phyloP scores from a whole-genome alignment of 331 rosid genomes.

The Pyrus hybrid region DNA sequence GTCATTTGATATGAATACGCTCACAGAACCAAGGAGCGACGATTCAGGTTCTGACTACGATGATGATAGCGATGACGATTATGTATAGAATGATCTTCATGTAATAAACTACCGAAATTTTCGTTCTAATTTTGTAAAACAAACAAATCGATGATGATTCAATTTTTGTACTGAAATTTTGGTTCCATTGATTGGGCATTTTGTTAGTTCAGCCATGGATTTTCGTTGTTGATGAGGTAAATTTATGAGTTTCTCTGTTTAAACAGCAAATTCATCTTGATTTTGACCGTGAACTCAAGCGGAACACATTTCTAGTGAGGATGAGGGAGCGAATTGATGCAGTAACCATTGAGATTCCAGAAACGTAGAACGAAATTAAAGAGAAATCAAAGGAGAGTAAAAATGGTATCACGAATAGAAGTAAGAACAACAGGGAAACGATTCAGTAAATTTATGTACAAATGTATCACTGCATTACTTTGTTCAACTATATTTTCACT shows the following conservation, averaged over 20 bases:
- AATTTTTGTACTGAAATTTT: too few relatives aligned
- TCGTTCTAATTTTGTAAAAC: too few relatives aligned
- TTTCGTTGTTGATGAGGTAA: neutral
- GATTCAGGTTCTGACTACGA: constrained; percentile 68
- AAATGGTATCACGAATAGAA: too few relatives aligned
- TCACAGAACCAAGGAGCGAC: constrained; percentile 55
- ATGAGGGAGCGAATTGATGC: neutral
- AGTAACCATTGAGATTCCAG: neutral
- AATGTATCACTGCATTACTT: neutral
- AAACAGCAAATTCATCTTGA: neutral
- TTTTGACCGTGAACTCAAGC: neutral
- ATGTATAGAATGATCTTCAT: constrained; percentile 40
- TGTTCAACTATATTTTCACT: neutral
- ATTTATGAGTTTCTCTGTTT: neutral
- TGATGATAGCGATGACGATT: constrained; percentile 37
- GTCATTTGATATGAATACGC: constrained; percentile 64
- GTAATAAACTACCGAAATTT: too few relatives aligned
- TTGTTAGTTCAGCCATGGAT: too few relatives aligned
- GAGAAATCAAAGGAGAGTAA: too few relatives aligned
- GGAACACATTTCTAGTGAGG: neutral
- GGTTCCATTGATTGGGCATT: too few relatives aligned
- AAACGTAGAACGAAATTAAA: too few relatives aligned
- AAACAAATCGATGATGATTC: too few relatives aligned
- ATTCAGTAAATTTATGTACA: neutral
- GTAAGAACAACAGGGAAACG: neutral